These are phyloP conservation scores for Boechera divaricarpa DNA, from an alignment of 345 rosid genomes.

Conservation along the genomic window DNA sequence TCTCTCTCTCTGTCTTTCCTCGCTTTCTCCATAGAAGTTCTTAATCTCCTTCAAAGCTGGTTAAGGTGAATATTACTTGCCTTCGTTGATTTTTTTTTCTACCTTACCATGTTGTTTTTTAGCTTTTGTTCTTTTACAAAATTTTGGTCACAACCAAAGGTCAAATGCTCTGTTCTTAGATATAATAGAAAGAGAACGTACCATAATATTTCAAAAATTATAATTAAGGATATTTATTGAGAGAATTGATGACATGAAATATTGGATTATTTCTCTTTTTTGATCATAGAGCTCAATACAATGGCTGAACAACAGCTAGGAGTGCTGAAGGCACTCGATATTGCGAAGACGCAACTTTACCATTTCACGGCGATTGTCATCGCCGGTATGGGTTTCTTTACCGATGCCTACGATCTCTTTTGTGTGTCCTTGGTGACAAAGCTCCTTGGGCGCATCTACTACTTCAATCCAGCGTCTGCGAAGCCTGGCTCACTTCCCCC, in stretches of 20 bases:
- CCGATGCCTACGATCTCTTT: conserved; percentile 57
- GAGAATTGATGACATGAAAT: not conserved
- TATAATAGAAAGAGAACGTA: no score
- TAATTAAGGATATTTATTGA: no score
- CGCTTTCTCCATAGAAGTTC: not conserved
- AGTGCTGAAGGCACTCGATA: conserved; percentile 55
- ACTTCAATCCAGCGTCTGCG: conserved; percentile 30
- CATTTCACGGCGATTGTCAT: conserved; percentile 54
- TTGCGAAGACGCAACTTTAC: conserved; percentile 53
- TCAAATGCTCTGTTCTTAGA: not conserved
- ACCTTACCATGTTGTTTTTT: not conserved
- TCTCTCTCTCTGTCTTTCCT: not conserved
- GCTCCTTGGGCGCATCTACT: conserved; percentile 55
- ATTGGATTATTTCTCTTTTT: conserved; percentile 1
- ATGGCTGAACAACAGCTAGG: conserved; percentile 48
- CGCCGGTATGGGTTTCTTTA: conserved; percentile 59
- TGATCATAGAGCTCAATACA: conserved; percentile 4
- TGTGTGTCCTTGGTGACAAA: conserved; percentile 51
- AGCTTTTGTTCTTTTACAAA: not conserved
- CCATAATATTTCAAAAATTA: no score
- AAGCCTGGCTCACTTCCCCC: conserved; percentile 53
- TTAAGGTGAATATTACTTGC: conserved; percentile 27
- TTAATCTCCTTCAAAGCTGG: conserved; percentile 23
- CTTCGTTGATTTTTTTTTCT: not conserved
- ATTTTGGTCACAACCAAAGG: not conserved